Conservation (phyloP, 805 yeast species). For the Candida boidinii region DNA sequence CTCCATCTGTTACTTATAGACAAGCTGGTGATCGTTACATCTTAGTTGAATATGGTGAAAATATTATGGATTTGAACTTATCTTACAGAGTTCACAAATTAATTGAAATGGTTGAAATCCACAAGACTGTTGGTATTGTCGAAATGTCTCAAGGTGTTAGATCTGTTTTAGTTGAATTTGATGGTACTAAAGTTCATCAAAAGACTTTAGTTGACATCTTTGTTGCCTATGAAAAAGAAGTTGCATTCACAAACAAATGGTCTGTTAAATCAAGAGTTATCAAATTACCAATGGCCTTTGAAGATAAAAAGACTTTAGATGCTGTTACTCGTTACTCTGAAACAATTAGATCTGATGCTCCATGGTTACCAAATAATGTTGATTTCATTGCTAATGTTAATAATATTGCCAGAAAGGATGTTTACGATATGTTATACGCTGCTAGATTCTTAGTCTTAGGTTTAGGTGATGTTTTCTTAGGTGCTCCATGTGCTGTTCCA, state of each 20-base stretch:
- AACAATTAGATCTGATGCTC: constrained; percentile 88
- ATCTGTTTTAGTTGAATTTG: constrained; percentile 83
- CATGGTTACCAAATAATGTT: constrained; percentile 97
- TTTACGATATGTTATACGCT: constrained; percentile 75
- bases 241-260: constrained; percentile 74
- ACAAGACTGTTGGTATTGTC: constrained; percentile 68
- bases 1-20: constrained; percentile 76
- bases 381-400: constrained; percentile 90
- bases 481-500: constrained; percentile 98
- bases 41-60: constrained; percentile 88
- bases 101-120: constrained; percentile 58
- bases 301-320: constrained; percentile 79
- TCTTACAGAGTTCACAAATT: constrained; percentile 80
- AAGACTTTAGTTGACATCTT: constrained; percentile 50
- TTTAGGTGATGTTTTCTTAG: constrained; percentile 93
- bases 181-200: constrained; percentile 58
- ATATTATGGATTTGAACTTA: constrained; percentile 74
- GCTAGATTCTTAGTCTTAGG: constrained; percentile 92
- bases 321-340: constrained; percentile 90
- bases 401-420: constrained; percentile 66
- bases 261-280: constrained; percentile 73
- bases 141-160: constrained; percentile 98
- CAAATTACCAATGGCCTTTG: constrained; percentile 93
- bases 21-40: constrained; percentile 97
- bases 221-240: constrained; percentile 67